These are phyloP conservation scores for Spizellomyces sp. DNA, from an alignment of 192 early-diverging fungal species.

Conservation along the genomic window DNA sequence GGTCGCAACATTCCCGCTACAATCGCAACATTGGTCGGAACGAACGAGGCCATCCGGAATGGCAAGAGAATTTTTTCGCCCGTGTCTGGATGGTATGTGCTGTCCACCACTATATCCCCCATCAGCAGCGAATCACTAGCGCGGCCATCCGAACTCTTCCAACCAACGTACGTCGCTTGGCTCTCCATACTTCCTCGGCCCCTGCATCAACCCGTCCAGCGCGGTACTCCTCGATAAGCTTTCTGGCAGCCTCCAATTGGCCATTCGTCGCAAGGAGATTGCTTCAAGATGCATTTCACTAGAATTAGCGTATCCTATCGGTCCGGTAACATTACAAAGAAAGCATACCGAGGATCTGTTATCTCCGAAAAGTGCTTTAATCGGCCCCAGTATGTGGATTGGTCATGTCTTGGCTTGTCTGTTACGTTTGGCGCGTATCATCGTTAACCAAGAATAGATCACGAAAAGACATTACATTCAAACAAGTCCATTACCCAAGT, in stretches of 20 bases:
- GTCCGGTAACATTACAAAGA: background rate
- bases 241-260: constrained; percentile 63
- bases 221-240: constrained; percentile 64
- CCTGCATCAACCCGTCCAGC: constrained; percentile 32
- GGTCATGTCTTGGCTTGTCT: constrained; percentile 60
- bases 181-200: constrained; percentile 66
- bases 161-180: constrained; percentile 63
- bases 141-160: background rate
- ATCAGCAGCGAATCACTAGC: background rate
- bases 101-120: constrained; percentile 59
- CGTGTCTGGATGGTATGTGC: constrained; percentile 80
- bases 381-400: constrained; percentile 72
- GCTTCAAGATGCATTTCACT: constrained; percentile 16
- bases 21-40: constrained; percentile 80
- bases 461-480: too few species aligned
- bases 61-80: constrained; percentile 76
- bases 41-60: constrained; percentile 83
- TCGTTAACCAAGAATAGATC: too few species aligned
- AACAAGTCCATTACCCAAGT: too few species aligned
- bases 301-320: background rate
- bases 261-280: constrained; percentile 65
- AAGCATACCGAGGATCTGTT: constrained; percentile 38
- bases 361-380: constrained; percentile 74
- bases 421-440: too few species aligned
- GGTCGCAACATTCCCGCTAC: constrained; percentile 84